Conservation (phyloP, 2,329 filamentous ascomycete genomes). For the Pseudopyricularia cyperi region DNA sequence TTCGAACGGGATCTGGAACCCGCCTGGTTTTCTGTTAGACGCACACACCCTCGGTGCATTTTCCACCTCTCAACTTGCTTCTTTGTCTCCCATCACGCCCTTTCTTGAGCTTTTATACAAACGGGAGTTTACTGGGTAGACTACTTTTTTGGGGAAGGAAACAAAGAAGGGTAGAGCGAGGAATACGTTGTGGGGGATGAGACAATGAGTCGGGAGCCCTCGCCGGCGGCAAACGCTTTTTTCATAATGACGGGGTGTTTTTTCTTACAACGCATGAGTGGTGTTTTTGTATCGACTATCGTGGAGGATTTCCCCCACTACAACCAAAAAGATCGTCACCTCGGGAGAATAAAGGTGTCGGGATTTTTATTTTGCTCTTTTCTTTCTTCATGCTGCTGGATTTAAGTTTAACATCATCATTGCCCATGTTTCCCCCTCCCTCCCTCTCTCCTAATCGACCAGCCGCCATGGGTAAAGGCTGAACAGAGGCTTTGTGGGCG, state of each 20-base stretch:
- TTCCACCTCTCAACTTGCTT: neutral
- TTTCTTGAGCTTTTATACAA: neutral
- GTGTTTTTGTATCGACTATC: neutral
- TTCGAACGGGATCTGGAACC: too few relatives aligned
- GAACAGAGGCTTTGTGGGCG: neutral
- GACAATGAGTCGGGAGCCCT: neutral
- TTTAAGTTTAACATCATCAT: neutral
- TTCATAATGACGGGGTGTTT: neutral
- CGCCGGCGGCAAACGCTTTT: neutral
- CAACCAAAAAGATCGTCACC: neutral
- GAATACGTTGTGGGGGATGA: neutral
- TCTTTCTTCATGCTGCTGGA: neutral
- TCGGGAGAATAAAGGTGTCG: neutral
- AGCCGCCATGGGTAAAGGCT: neutral
- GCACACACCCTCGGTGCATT: too few relatives aligned
- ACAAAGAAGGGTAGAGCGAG: neutral
- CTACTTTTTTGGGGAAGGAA: neutral
- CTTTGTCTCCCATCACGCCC: neutral
- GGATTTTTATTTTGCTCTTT: neutral
- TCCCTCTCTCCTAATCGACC: neutral
- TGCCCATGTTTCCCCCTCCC: neutral
- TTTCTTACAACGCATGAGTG: neutral
- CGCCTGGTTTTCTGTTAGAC: too few relatives aligned
- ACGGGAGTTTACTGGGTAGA: slow-evolving; percentile 5
- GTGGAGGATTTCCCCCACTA: neutral